Base-by-base conservation (phyloP, 108 stramenopile genomes). In the Skeletonema costatum region DNA sequence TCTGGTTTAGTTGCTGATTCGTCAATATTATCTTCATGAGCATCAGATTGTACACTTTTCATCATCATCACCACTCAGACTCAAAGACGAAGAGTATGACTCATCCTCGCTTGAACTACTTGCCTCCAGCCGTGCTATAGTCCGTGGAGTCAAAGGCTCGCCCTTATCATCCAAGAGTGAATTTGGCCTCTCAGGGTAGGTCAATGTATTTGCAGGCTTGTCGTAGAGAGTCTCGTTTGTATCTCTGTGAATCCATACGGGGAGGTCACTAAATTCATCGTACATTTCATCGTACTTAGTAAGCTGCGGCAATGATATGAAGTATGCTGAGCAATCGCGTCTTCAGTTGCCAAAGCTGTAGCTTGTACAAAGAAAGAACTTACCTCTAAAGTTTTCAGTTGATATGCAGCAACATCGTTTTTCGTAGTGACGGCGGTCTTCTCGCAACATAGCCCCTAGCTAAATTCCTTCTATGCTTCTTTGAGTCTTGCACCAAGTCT, bases 261-360 rank as follows among this genome's bases (percentile, higher is more conserved):
- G 65, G 3, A 82, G 19, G 30, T 85, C 81, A 46, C 78, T 85
- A 63, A 72, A 85, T 36, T 85, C 71, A 66, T 85, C 85, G 71
- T 81, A 85, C 25, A 61, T 7, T 65, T 78, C 73, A 2, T 74
- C 32, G 68, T 81, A 85, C 29, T 53, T 60, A 21, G 38, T 17
- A 38, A 67, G 32, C 80, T 81, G 46, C 33, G 14, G 48, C 30
- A 66, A 13, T 3, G 5, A 60, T 10, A 10, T 32, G 8, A 9
- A 71, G 4, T 7, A 1, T 25, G 35, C 12, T 61, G 25, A 61
- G 35, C 14, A 21, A 61, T 31, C 35, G 60, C 10, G 10, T 31
- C 9, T 46, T 4, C 3, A 46, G 14, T 64, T 41, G 30, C 36
- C 38, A 29, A 19, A 19, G 6, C n/a, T 42, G 58, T 25, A 13